Evolutionary conservation across 164 flowering plant genomes (phyloP), one percentile per base, ranked within the genome.

Genomic region (Berberis thunbergii): DNA sequence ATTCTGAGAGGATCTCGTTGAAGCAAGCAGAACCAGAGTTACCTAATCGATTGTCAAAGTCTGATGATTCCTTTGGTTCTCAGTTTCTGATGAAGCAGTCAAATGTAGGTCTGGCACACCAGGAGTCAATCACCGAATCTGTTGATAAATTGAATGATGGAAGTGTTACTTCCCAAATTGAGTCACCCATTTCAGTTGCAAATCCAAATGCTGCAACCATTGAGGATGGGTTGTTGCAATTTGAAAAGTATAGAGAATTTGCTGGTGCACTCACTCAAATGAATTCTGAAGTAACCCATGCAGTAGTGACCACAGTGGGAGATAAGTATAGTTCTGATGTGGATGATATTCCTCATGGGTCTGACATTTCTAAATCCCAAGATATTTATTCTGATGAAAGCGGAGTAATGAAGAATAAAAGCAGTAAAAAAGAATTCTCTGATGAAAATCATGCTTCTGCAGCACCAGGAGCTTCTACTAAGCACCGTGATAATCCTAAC

Each of bases 11-110:
- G 71, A 80, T 86, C 44, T 88, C 82, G 1, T 71, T 88, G 63
- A 86, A 86, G 73, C 94, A 81, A 75, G 70, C 74, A 46, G 92
- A 79, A 75, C 68, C 75, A 38, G 94, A 78, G 64, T 63, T 70
- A 46, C 69, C 61, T 42, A 87, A 79, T 57, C 86, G 94, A 50
- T 72, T 81, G 67, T 86, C 94, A 48, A 90, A 87, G 59, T 90
- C 97, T 62, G 87, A 87, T 79, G 92, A 90, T 77, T 86, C 84
- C 44, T 64, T 79, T 69, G 84, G 72, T 57, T 64, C 89, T 58
- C 93, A 83, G 60, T 73, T 79, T 70, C 66, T 83, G 59, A 74
- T 81, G 8, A 42, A 77, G 55, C 83, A 83, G 9, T 59, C 76
- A 58, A 81, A 58, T 26, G 64, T 82, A 68, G 80, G 72, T 69